phyloP scores from a whole-genome alignment of 2,329 filamentous ascomycete genomes.

The Colletotrichum horii region DNA sequence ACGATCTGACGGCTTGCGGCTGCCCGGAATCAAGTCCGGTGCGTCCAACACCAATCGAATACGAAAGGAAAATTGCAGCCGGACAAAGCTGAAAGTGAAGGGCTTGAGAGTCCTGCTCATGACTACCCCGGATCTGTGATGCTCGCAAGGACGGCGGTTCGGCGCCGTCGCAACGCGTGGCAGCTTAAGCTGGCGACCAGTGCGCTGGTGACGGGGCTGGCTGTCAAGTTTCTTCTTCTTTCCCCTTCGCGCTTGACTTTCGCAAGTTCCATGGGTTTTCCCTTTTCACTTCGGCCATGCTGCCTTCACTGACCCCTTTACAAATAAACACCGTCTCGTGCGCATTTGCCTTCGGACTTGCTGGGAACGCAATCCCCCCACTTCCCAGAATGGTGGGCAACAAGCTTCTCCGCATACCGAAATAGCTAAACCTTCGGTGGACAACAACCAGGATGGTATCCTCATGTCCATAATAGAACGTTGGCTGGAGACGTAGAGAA shows the following conservation, averaged over 20 bases:
- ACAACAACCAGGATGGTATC: neutral
- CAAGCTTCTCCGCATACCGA: neutral
- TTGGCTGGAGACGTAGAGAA: neutral
- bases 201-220: neutral
- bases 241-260: neutral
- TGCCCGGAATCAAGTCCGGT: neutral
- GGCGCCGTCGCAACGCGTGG: neutral
- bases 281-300: neutral
- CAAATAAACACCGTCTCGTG: neutral
- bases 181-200: neutral
- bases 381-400: neutral
- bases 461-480: neutral
- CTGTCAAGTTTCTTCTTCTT: neutral
- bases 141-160: neutral
- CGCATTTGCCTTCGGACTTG: neutral
- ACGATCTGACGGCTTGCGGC: neutral
- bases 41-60: neutral
- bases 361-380: neutral
- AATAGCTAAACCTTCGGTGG: neutral
- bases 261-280: neutral
- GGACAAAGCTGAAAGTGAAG: neutral
- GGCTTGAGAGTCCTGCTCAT: conserved; percentile 1
- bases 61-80: neutral
- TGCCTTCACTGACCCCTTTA: neutral
- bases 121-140: neutral